Evolutionary conservation across 208 protist species (phyloP).

Genomic region (Wallacemonas sp.): DNA sequence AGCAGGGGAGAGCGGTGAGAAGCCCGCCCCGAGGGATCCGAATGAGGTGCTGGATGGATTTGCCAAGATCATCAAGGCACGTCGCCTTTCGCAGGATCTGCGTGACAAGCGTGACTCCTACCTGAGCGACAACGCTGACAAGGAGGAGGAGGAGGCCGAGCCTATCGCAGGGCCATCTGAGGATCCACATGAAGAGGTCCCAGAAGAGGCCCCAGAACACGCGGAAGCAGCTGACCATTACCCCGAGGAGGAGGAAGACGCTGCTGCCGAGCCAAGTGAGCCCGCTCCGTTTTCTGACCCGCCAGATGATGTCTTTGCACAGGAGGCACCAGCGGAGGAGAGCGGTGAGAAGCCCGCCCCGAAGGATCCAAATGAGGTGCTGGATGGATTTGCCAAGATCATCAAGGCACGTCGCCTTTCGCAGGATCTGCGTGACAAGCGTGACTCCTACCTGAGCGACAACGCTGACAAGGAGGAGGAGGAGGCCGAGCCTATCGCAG

Average conservation of each 20-base stretch:
- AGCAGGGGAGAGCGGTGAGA: background rate
- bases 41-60: constrained; percentile 13
- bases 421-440: constrained; percentile 6
- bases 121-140: constrained; percentile 13
- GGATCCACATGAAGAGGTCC: background rate
- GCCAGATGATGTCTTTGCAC: constrained; percentile 6
- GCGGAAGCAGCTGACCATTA: background rate
- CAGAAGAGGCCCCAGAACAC: background rate
- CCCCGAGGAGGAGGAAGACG: background rate
- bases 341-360: background rate
- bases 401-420: constrained; percentile 12
- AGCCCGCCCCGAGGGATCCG: background rate
- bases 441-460: constrained; percentile 16
- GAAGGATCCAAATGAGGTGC: constrained; percentile 11
- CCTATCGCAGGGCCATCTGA: background rate
- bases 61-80: constrained; percentile 16
- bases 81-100: background rate
- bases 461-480: constrained; percentile 6
- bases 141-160: background rate
- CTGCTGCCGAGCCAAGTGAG: background rate
- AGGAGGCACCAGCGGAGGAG: background rate
- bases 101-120: constrained; percentile 14
- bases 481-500: background rate
- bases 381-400: constrained; percentile 14
- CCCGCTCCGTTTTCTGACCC: background rate